Percentiles rank a stretch among this genome's conserved stretches.
phyloP scores from a whole-genome alignment of 139 green algal species.

The Nannochloris sp. region DNA sequence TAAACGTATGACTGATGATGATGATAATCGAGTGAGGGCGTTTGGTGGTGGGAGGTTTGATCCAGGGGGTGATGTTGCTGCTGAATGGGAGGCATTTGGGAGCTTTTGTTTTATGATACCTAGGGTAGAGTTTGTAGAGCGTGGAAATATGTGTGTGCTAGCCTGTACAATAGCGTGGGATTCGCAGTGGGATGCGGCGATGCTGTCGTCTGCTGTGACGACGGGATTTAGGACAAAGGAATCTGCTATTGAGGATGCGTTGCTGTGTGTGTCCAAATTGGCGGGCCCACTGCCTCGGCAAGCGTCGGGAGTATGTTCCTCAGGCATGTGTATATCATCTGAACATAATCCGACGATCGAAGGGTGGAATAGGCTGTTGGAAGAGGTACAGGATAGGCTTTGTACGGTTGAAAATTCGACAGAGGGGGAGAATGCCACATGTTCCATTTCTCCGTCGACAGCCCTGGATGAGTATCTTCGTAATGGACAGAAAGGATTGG shows the following conservation, averaged over 20 bases:
- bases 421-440: not conserved
- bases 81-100: slow-evolving; percentile 65
- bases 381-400: too few relatives aligned
- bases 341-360: too few relatives aligned
- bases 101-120: slow-evolving; percentile 73
- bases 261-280: not conserved
- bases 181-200: not conserved
- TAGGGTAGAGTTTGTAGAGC: slow-evolving; percentile 60
- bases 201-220: slow-evolving; percentile 17
- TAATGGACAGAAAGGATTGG: slow-evolving; percentile 62
- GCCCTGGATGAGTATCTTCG: slow-evolving; percentile 58
- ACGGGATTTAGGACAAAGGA: too few relatives aligned
- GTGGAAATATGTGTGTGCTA: slow-evolving; percentile 34
- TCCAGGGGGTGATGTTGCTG: not conserved
- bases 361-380: too few relatives aligned
- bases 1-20: slow-evolving; percentile 51
- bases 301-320: not conserved
- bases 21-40: slow-evolving; percentile 52
- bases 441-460: slow-evolving; percentile 11
- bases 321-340: not conserved
- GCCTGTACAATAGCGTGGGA: slow-evolving; percentile 70
- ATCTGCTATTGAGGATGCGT: slow-evolving; percentile 10
- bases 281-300: too few relatives aligned
- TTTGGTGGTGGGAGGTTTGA: slow-evolving; percentile 70
- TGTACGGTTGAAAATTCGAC: too few relatives aligned